A percentile compares a stretch with the other conserved stretches of the same genome.
phyloP scores from a whole-genome alignment of 2,329 filamentous ascomycete genomes.

The Aspergillus sp. region DNA sequence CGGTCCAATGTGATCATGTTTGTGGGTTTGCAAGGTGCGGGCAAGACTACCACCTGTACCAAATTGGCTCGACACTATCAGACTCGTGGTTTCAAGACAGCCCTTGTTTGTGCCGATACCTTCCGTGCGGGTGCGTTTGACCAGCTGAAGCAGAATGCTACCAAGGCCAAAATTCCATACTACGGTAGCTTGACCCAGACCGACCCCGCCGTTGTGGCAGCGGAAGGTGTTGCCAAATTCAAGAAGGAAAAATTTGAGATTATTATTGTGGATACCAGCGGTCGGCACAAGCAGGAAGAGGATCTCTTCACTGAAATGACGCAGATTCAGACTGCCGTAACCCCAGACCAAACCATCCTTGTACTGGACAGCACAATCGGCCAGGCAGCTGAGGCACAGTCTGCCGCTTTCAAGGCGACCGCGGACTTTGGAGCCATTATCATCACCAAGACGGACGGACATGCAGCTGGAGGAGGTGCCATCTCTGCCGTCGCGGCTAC shows the following conservation, averaged over 20 bases:
- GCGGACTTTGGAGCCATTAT: slow-evolving; percentile 98
- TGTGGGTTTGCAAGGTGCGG: slow-evolving; percentile 92
- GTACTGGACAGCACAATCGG: slow-evolving; percentile 95
- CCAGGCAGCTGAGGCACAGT: slow-evolving; percentile 90
- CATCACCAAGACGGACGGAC: slow-evolving; percentile 97
- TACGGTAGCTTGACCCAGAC: slow-evolving; percentile 96
- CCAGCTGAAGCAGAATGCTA: slow-evolving; percentile 97
- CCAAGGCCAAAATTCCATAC: slow-evolving; percentile 98
- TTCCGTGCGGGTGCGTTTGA: slow-evolving; percentile 98
- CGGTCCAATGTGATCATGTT: slow-evolving; percentile 99
- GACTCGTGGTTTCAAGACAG: slow-evolving; percentile 85
- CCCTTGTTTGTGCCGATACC: slow-evolving; percentile 93
- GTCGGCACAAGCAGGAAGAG: slow-evolving; percentile 88
- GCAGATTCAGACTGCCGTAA: slow-evolving; percentile 87
- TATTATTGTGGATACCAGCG: slow-evolving; percentile 97
- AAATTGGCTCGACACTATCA: slow-evolving; percentile 95
- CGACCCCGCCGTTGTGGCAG: slow-evolving; percentile 86
- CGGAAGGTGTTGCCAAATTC: slow-evolving; percentile 97
- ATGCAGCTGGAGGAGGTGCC: slow-evolving; percentile 90
- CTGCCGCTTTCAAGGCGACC: slow-evolving; percentile 93
- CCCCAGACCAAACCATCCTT: slow-evolving; percentile 96
- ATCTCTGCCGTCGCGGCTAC: slow-evolving; percentile 97
- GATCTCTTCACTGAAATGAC: slow-evolving; percentile 97
- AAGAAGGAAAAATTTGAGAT: slow-evolving; percentile 98
- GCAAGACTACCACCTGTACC: slow-evolving; percentile 97